phyloP scores from a whole-genome alignment of 2,329 filamentous ascomycete genomes.

The Pseudocercospora eumusae region DNA sequence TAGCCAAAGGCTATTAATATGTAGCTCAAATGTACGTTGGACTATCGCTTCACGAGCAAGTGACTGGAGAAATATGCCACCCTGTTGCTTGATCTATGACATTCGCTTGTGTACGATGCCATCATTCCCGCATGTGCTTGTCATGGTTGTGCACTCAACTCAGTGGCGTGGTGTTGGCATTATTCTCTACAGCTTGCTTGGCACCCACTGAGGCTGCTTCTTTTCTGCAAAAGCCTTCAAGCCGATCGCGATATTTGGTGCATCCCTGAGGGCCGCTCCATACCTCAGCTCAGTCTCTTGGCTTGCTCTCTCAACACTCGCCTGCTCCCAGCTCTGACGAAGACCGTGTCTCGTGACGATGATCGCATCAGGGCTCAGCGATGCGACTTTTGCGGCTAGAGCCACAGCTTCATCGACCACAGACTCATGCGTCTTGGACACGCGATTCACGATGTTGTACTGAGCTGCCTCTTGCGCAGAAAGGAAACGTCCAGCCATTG shows the following conservation, averaged over 20 bases:
- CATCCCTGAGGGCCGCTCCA: slow-evolving; percentile 43
- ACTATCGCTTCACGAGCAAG: too few relatives aligned
- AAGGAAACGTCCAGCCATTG: slow-evolving; percentile 50
- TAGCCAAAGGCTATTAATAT: background rate
- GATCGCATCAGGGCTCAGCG: slow-evolving; percentile 43
- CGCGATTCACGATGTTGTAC: slow-evolving; percentile 46
- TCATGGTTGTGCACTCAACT: too few relatives aligned
- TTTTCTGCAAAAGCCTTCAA: slow-evolving; percentile 56
- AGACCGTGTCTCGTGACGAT: slow-evolving; percentile 47
- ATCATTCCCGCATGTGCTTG: background rate
- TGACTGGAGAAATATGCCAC: background rate
- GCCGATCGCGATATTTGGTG: slow-evolving; percentile 55
- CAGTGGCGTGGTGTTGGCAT: background rate
- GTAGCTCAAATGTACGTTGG: background rate
- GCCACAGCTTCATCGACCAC: slow-evolving; percentile 44
- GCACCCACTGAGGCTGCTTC: slow-evolving; percentile 52
- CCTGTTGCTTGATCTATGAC: background rate
- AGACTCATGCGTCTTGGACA: slow-evolving; percentile 40
- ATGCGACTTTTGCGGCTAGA: slow-evolving; percentile 42
- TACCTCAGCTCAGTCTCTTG: slow-evolving; percentile 49
- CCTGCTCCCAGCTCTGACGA: slow-evolving; percentile 45
- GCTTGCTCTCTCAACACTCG: slow-evolving; percentile 45
- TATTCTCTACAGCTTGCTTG: slow-evolving; percentile 46
- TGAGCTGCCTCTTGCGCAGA: slow-evolving; percentile 49
- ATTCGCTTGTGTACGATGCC: background rate